These are phyloP conservation scores for Urostyla sp. DNA, from an alignment of 73 alveolate genomes.

Conservation along the genomic window DNA sequence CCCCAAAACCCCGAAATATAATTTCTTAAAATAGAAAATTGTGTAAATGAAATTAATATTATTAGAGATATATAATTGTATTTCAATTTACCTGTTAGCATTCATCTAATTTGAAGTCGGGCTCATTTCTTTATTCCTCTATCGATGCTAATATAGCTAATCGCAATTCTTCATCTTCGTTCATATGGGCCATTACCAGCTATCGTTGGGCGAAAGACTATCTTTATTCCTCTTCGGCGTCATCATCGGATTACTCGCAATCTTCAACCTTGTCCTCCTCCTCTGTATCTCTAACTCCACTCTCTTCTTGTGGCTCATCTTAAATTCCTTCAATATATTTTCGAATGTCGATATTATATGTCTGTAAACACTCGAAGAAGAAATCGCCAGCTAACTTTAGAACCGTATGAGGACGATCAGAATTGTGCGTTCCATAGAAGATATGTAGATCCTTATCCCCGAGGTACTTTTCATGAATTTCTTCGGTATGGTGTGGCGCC, in stretches of 20 bases:
- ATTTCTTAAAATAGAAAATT: no score
- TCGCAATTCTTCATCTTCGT: constrained; percentile 33
- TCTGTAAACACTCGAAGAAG: constrained; percentile 5
- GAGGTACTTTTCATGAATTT: constrained; percentile 92
- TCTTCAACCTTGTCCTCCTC: neutral
- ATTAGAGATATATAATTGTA: no score
- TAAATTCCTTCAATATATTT: neutral
- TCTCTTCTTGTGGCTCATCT: neutral
- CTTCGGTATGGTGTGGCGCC: constrained; percentile 92
- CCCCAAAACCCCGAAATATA: no score
- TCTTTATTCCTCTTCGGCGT: neutral
- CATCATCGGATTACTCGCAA: neutral
- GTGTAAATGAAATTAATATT: no score
- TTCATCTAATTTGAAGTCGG: no score
- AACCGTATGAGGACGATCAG: constrained; percentile 17
- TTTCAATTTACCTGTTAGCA: no score
- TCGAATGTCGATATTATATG: neutral
- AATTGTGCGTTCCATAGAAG: constrained; percentile 32
- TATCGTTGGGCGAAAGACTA: neutral
- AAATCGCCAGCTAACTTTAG: neutral
- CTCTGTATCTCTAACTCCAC: neutral
- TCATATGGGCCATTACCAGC: neutral
- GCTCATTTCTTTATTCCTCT: constrained; percentile 3
- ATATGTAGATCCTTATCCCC: constrained; percentile 85
- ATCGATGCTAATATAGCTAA: constrained; percentile 25